phyloP scores from a whole-genome alignment of 371 early-diverging fungal genomes.

The Zancudomyces culisetae region DNA sequence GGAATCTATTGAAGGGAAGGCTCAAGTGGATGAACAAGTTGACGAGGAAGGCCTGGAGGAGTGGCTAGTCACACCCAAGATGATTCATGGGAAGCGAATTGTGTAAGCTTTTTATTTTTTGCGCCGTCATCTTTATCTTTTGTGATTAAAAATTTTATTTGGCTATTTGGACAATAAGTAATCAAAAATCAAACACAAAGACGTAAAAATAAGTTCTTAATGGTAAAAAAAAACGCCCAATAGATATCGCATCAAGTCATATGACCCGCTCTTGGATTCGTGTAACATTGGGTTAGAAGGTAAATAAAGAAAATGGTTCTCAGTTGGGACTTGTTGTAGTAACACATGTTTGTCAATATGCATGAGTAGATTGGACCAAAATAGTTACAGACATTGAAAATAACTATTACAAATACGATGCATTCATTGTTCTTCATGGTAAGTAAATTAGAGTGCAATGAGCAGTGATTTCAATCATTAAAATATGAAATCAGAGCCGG shows the following conservation, averaged over 20 bases:
- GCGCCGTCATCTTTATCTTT: background rate
- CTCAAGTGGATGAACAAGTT: background rate
- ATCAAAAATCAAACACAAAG: too few relatives aligned
- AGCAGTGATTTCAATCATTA: too few relatives aligned
- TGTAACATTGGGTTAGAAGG: conserved; percentile 82
- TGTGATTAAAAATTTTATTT: background rate
- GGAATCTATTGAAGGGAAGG: conserved; percentile 10
- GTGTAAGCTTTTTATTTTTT: conserved; percentile 20
- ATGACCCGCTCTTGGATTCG: conserved; percentile 80
- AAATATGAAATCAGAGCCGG: too few relatives aligned
- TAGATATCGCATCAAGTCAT: conserved; percentile 73
- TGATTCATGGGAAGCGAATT: conserved; percentile 81
- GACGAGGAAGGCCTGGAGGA: conserved; percentile 11
- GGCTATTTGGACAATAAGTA: too few relatives aligned
- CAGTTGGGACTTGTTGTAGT: conserved; percentile 7
- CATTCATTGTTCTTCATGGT: conserved; percentile 82
- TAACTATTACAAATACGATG: conserved; percentile 78
- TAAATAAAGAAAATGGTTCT: conserved; percentile 9
- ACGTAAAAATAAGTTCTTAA: too few relatives aligned
- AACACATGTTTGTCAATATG: background rate
- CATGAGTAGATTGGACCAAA: conserved; percentile 64
- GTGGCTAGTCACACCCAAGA: conserved; percentile 76
- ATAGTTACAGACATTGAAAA: conserved; percentile 88
- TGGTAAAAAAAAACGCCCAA: too few relatives aligned
- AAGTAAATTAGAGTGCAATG: background rate